phyloP scores from a whole-genome alignment of 495 filamentous ascomycete genomes.

The Hyaloscypha hepaticicola region DNA sequence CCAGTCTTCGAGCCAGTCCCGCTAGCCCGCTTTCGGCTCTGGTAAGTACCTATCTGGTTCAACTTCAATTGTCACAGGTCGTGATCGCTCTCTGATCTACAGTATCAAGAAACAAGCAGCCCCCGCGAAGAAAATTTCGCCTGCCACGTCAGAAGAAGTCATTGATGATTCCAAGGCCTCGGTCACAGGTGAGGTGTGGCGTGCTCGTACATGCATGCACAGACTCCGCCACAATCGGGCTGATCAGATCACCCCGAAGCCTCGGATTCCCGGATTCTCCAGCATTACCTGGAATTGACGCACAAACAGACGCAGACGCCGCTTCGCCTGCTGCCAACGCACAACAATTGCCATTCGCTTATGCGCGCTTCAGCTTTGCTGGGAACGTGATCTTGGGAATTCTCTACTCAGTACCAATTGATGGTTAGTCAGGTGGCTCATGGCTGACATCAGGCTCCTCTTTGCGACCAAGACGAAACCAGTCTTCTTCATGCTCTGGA shows the following conservation, averaged over 20 bases:
- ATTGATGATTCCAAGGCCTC: slow-evolving; percentile 11
- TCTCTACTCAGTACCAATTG: slow-evolving; percentile 6
- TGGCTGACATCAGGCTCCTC: slow-evolving; percentile 2
- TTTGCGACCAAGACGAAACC: not conserved
- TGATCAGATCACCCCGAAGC: slow-evolving; percentile 1
- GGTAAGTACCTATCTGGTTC: not conserved
- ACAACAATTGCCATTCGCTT: slow-evolving; percentile 21
- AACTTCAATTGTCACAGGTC: not conserved
- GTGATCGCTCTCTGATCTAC: not conserved
- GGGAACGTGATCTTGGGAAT: slow-evolving; percentile 15
- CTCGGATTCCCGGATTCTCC: not conserved
- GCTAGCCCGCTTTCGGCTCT: not conserved
- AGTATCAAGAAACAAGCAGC: not conserved
- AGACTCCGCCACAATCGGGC: slow-evolving; percentile 27
- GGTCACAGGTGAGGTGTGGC: slow-evolving; percentile 17
- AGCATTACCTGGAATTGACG: no score
- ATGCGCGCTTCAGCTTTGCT: slow-evolving; percentile 30
- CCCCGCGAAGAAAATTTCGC: slow-evolving; percentile 12
- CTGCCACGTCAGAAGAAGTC: slow-evolving; percentile 28
- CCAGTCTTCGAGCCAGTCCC: not conserved
- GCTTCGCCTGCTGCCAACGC: slow-evolving; percentile 20
- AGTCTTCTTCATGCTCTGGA: not conserved
- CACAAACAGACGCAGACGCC: not conserved
- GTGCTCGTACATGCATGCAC: slow-evolving; percentile 19
- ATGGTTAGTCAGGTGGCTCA: slow-evolving; percentile 4